Evolutionary conservation across 768 basidiomycete genomes (phyloP).

Genomic region (Russula griseocarnosa): DNA sequence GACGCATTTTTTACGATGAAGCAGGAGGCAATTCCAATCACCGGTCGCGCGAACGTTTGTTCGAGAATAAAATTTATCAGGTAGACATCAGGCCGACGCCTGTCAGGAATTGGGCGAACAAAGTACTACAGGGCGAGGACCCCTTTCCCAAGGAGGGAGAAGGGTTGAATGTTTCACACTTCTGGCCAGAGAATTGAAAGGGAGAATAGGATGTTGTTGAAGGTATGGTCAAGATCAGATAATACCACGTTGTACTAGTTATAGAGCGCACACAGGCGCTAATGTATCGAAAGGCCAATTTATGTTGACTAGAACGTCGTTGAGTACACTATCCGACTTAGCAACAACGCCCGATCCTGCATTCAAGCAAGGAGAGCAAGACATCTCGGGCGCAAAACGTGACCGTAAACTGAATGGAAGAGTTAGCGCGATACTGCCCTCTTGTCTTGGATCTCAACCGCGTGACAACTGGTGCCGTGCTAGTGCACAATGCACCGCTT

Average conservation of each 20-base stretch:
- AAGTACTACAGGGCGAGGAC: neutral
- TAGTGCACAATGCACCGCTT: too few species aligned
- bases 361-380: too few species aligned
- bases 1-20: slow-evolving; percentile 1
- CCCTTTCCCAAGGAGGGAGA: neutral
- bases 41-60: neutral
- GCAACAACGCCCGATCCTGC: too few species aligned
- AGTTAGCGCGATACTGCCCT: too few species aligned
- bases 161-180: neutral
- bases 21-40: neutral
- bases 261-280: neutral
- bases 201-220: too few species aligned
- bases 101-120: neutral
- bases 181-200: slow-evolving; percentile 1
- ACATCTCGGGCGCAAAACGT: too few species aligned
- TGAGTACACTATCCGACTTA: too few species aligned
- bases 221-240: neutral
- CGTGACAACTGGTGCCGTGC: too few species aligned
- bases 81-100: neutral
- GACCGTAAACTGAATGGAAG: too few species aligned
- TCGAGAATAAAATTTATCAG: neutral
- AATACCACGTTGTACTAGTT: neutral
- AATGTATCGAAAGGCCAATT: neutral
- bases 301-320: too few species aligned
- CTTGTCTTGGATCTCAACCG: too few species aligned